These are phyloP conservation scores for Phaeophleospora eucalypticola DNA, from an alignment of 2,329 filamentous ascomycete genomes.

Conservation along the genomic window DNA sequence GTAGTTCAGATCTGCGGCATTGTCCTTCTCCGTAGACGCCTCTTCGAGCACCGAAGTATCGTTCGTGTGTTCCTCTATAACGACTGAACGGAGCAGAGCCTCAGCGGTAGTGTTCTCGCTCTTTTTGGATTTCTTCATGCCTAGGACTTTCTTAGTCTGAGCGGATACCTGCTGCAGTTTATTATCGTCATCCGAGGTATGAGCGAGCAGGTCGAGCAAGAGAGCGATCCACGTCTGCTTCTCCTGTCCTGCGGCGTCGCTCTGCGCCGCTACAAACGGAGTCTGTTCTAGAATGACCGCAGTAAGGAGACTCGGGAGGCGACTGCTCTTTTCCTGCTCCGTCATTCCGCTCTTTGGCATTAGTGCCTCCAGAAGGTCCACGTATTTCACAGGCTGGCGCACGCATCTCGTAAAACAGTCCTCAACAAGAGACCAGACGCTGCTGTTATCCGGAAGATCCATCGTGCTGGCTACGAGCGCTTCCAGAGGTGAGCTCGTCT, in stretches of 20 bases:
- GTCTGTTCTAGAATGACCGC: conserved; percentile 74
- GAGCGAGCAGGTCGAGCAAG: conserved; percentile 19
- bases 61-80: not conserved
- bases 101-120: not conserved
- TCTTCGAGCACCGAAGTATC: not conserved
- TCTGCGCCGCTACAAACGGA: conserved; percentile 49
- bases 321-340: conserved; percentile 25
- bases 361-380: conserved; percentile 59
- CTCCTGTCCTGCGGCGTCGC: conserved; percentile 6
- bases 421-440: conserved; percentile 69
- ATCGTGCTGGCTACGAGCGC: conserved; percentile 46
- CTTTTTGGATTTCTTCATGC: conserved; percentile 4
- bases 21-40: not conserved
- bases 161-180: conserved; percentile 7
- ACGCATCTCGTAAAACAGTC: conserved; percentile 75
- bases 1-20: not conserved
- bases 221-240: conserved; percentile 19
- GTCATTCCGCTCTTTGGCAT: conserved; percentile 31
- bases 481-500: conserved; percentile 38
- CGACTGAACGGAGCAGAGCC: not conserved
- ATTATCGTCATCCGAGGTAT: conserved; percentile 7
- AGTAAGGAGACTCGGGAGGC: conserved; percentile 59
- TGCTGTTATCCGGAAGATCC: conserved; percentile 22
- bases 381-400: conserved; percentile 75
- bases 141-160: not conserved